Conservation (phyloP, 495 filamentous ascomycete species). For the Podospora conica region DNA sequence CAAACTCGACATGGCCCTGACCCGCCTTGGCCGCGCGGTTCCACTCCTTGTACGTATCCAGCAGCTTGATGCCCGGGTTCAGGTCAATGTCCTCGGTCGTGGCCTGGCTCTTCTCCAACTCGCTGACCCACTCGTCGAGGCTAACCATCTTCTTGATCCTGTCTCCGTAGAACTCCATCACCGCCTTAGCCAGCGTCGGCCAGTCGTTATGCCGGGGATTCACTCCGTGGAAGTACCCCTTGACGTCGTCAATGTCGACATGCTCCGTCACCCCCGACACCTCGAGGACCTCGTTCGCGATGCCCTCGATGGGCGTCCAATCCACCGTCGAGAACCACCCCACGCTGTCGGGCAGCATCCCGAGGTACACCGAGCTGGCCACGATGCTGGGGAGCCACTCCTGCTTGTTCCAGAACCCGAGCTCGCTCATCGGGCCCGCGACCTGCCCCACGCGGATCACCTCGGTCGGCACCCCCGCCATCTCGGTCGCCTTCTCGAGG, state of each 20-base stretch:
- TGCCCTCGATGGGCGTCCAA: slow-evolving; percentile 50
- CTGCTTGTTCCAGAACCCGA: slow-evolving; percentile 47
- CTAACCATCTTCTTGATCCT: slow-evolving; percentile 32
- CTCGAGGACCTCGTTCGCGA: slow-evolving; percentile 36
- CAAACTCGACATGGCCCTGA: slow-evolving; percentile 25
- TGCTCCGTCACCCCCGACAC: slow-evolving; percentile 27
- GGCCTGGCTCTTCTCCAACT: slow-evolving; percentile 31
- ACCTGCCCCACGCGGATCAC: slow-evolving; percentile 55
- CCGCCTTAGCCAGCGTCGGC: slow-evolving; percentile 25
- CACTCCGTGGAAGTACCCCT: slow-evolving; percentile 45
- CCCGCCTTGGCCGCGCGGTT: slow-evolving; percentile 12
- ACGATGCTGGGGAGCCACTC: slow-evolving; percentile 55
- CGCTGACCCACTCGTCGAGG: slow-evolving; percentile 37
- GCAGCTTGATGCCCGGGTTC: slow-evolving; percentile 42
- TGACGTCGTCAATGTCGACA: slow-evolving; percentile 23
- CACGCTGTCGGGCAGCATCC: slow-evolving; percentile 34
- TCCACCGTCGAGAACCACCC: slow-evolving; percentile 40
- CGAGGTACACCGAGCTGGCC: slow-evolving; percentile 38
- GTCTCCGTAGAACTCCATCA: slow-evolving; percentile 34
- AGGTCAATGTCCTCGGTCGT: slow-evolving; percentile 25
- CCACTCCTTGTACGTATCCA: slow-evolving; percentile 37
- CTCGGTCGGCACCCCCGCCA: slow-evolving; percentile 35
- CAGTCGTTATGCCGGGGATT: slow-evolving; percentile 38
- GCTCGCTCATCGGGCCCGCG: slow-evolving; percentile 40
- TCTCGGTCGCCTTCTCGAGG: slow-evolving; percentile 36